Evolutionary conservation across 164 flowering plant genomes (phyloP), one percentile per base, ranked within the genome.

Genomic region (Dillenia turbinata): DNA sequence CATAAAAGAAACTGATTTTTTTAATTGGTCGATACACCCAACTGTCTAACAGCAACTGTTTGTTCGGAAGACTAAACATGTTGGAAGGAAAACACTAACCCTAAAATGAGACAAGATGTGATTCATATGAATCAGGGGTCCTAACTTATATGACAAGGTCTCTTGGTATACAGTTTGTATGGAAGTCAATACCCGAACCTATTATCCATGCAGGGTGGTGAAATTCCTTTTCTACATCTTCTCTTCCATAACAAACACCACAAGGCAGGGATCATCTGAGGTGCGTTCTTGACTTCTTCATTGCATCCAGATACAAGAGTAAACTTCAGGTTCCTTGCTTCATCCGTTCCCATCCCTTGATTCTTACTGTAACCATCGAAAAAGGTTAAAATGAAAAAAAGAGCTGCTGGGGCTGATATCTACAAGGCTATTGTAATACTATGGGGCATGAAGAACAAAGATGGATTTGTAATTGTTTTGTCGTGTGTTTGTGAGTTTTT

Each of bases 121-220:
- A 17, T 10, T 9, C 9, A 17, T 15, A 22, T 51, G 55, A 52
- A 16, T 19, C 10, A 22, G 22, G 15, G 55, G n/a, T 52, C 16
- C 10, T 16, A 11, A 19, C 17, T 9, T 52, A 13, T 51, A 51
- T 6, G 22, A 16, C 17, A 52, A 19, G 16, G 22, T 15, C 22
- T 52, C 22, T 52, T 4, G 24, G n/a, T 8, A 16, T 52, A n/a
- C 22, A 9, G 19, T 15, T 52, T 52, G 55, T 16, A n/a, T 16
- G 54, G 75, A 85, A 90, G 94, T 90, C 97, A 88, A 90, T 88
- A 65, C 92, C 87, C 97, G 97, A 86, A 90, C 97, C 97, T 59
- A 68, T 68, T 65, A 47, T 73, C 75, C 82, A 70, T 74, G 78
- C 75, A 57, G 48, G 62, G 73, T 71, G 77, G 76, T 64, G 68